A percentile compares a stretch with the other conserved stretches of the same genome.
Conservation (phyloP, 352 stramenopile genomes). For the Lagenidium sp. region DNA sequence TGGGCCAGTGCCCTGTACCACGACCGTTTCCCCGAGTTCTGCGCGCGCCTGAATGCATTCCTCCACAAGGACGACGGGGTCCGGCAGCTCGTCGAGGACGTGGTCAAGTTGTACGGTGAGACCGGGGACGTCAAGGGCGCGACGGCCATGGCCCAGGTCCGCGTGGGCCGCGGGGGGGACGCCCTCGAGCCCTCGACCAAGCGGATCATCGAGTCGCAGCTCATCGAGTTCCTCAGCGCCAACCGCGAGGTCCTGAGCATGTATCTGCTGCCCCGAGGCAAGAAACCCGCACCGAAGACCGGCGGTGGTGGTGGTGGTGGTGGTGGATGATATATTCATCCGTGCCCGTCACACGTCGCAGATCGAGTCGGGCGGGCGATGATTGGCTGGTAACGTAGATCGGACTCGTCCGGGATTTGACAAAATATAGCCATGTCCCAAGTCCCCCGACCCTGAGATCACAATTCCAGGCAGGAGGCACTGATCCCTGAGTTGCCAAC, state of each 20-base stretch:
- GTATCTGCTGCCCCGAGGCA: constrained; percentile 56
- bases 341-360: no score
- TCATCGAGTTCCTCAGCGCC: constrained; percentile 62
- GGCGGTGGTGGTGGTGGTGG: no score
- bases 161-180: constrained; percentile 54
- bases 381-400: no score
- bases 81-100: constrained; percentile 47
- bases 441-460: no score
- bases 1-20: constrained; percentile 71
- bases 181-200: constrained; percentile 57
- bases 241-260: constrained; percentile 77
- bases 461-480: no score
- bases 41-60: constrained; percentile 36
- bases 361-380: no score
- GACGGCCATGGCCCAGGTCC: constrained; percentile 40
- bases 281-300: no score
- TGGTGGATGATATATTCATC: no score
- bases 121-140: constrained; percentile 60
- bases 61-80: constrained; percentile 66
- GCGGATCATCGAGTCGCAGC: constrained; percentile 65
- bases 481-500: no score
- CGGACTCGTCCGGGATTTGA: no score
- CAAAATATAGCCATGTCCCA: no score
- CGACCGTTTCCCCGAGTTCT: constrained; percentile 75
- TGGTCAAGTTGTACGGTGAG: constrained; percentile 45